Conservation (phyloP, 352 stramenopile genomes). For the Saprolegnia diclina region DNA sequence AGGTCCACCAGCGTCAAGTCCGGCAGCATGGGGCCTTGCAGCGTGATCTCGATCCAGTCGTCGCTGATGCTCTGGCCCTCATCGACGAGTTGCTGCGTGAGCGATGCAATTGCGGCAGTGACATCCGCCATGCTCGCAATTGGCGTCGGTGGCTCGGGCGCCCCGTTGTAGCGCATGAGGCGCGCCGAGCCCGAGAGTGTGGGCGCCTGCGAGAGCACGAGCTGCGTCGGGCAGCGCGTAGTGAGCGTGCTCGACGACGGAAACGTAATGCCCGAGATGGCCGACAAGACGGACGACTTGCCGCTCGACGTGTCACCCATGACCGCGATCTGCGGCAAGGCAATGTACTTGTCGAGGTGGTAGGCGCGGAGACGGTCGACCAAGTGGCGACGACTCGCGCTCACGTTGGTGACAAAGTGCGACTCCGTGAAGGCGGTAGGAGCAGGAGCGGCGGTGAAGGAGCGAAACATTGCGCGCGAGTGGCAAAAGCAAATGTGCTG, state of each 20-base stretch:
- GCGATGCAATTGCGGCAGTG: conserved; percentile 35
- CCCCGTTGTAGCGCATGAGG: conserved; percentile 51
- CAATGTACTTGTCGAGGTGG: conserved; percentile 61
- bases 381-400: neutral
- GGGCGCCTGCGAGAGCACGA: conserved; percentile 48
- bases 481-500: too few relatives aligned
- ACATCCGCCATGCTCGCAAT: conserved; percentile 38
- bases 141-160: conserved; percentile 28
- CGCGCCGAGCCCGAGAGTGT: conserved; percentile 45
- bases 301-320: conserved; percentile 87
- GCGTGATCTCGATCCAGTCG: conserved; percentile 71
- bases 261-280: conserved; percentile 74
- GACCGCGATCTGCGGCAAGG: conserved; percentile 85
- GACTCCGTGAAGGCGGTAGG: too few relatives aligned
- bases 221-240: conserved; percentile 74
- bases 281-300: conserved; percentile 83
- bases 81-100: conserved; percentile 58
- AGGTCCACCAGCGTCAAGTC: conserved; percentile 81
- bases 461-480: too few relatives aligned
- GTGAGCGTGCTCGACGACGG: conserved; percentile 72
- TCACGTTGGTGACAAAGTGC: too few relatives aligned
- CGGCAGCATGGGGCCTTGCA: conserved; percentile 48
- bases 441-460: too few relatives aligned
- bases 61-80: conserved; percentile 67
- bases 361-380: conserved; percentile 48